Percentiles rank a stretch among this genome's conserved stretches.
phyloP scores from a whole-genome alignment of 2,329 filamentous ascomycete genomes.

The Diaporthe eres region DNA sequence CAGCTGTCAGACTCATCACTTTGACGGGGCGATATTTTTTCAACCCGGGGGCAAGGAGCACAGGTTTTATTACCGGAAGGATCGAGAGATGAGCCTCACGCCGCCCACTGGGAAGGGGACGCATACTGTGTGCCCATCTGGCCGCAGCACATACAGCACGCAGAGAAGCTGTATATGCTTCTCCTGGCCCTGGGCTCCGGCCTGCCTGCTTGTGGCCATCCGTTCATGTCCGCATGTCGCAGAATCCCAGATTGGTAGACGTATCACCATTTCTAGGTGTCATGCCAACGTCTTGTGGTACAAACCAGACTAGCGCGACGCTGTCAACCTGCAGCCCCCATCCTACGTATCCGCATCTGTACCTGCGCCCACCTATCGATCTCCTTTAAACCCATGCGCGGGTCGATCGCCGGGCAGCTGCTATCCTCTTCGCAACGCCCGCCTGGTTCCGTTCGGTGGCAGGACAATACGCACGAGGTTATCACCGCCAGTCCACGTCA shows the following conservation, averaged over 20 bases:
- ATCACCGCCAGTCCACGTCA: conserved; percentile 39
- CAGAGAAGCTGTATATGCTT: not conserved
- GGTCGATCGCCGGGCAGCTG: conserved; percentile 28
- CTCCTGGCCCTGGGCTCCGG: conserved; percentile 1
- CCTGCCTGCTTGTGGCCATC: conserved; percentile 18
- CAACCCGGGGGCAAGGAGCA: conserved; percentile 11
- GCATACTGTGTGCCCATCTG: conserved; percentile 4
- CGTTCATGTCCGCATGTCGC: conserved; percentile 17
- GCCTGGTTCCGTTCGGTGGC: conserved; percentile 24
- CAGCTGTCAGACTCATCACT: conserved; percentile 34
- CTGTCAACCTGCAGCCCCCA: conserved; percentile 41
- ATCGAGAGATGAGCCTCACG: conserved; percentile 31
- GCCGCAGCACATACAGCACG: conserved; percentile 11
- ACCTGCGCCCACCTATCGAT: conserved; percentile 34
- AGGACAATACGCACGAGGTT: conserved; percentile 27
- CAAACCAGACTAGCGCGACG: conserved; percentile 35
- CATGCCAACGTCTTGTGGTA: conserved; percentile 33
- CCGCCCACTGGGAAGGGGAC: conserved; percentile 10
- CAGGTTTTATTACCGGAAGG: conserved; percentile 23
- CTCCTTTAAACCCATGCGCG: conserved; percentile 20
- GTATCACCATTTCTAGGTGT: conserved; percentile 24
- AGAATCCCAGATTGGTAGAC: conserved; percentile 23
- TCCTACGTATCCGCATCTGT: conserved; percentile 36
- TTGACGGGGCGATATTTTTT: conserved; percentile 25
- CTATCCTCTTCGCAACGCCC: conserved; percentile 20